phyloP scores from a whole-genome alignment of 2,329 filamentous ascomycete species.

The Alternaria sp. region DNA sequence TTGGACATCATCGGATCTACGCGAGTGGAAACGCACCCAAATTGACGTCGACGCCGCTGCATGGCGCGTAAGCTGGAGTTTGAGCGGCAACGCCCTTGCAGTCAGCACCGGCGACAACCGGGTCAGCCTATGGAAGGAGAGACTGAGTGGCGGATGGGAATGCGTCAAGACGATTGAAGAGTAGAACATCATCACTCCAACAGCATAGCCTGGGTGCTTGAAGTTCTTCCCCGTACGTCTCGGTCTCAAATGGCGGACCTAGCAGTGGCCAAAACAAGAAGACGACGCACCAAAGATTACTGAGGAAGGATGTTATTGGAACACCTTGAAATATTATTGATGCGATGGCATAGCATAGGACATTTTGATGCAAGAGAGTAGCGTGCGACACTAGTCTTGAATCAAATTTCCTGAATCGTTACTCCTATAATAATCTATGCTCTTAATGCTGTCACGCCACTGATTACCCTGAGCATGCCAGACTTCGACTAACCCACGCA shows the following conservation, averaged over 20 bases:
- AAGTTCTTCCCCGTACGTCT: background rate
- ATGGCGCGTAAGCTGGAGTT: conserved; percentile 97
- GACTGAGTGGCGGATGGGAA: conserved; percentile 95
- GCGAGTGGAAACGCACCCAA: conserved; percentile 83
- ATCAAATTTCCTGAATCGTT: background rate
- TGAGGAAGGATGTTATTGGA: background rate
- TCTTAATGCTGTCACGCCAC: background rate
- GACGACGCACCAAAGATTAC: background rate
- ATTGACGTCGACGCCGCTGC: conserved; percentile 87
- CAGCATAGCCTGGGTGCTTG: no score
- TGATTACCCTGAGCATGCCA: no score
- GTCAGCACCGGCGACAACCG: conserved; percentile 96
- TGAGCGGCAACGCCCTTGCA: conserved; percentile 95
- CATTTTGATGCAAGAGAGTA: background rate
- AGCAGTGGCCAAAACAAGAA: no score
- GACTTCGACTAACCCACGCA: background rate
- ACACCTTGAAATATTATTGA: background rate
- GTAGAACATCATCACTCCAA: conserved; percentile 52
- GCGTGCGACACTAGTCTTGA: background rate
- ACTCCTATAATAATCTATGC: background rate
- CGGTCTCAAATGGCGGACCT: no score
- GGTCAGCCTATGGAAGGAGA: conserved; percentile 98
- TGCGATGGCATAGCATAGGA: background rate
- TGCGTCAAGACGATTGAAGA: conserved; percentile 96
- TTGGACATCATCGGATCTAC: conserved; percentile 72